Base-by-base conservation (phyloP, 1,139 yeast species). In the Kodamaea sp. region DNA sequence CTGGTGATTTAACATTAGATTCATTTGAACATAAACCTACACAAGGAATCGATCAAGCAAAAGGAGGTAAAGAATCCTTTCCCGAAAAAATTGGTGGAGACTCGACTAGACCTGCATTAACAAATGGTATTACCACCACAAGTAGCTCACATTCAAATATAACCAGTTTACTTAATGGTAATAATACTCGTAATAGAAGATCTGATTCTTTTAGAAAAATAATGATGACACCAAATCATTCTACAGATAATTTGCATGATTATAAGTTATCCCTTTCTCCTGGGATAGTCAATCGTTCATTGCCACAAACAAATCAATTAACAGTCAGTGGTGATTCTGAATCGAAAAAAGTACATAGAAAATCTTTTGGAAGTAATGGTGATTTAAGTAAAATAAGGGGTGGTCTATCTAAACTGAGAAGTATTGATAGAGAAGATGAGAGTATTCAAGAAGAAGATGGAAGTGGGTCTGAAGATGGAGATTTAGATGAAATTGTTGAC, bases 1-100 rank as follows among this genome's bases (percentile, higher is more conserved):
- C 73, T 40, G 96, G 96, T 1, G 79, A 80, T 42, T 65, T 88
- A 38, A 70, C 83, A 0, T 62, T 88, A 11, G 82, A 78, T 37
- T 75, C 77, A 31, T 69, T 81, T 39, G 78, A 75, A 9, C 28
- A 25, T 11, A 34, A 31, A 3, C 40, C 27, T 7, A 3, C 4
- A 15, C 3, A 15, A 15, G 20, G 20, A 15, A 15, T 15, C 4
- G 20, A 15, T 15, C 20, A 15, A 15, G 4, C 20, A 15, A 15
- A 15, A 15, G 20, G 4, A 15, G 20, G 20, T 15, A 15, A 15
- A 15, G 20, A 15, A 15, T 15, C 20, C 4, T 15, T 15, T 15
- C 20, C 20, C 20, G 20, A 15, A 15, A 35, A 31, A 11, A 7
- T 11, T 11, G 15, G 8, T 10, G 27, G n/a, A 6, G 28, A 32